A percentile compares a stretch with the other conserved stretches of the same genome.
These are phyloP conservation scores for Diutina siamensis DNA, from an alignment of 1,139 yeast genomes.

Conservation along the genomic window DNA sequence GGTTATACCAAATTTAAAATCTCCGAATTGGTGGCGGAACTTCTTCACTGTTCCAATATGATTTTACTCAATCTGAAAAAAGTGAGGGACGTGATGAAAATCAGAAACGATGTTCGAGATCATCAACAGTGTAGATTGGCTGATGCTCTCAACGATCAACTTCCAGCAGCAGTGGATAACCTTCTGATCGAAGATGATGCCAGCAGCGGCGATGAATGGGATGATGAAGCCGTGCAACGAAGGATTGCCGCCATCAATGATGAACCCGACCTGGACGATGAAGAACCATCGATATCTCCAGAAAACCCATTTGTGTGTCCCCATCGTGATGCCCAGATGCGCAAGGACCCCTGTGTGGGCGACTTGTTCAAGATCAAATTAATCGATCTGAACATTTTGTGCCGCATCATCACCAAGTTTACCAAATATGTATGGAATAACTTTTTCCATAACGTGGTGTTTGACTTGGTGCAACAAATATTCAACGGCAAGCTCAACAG, in stretches of 20 bases:
- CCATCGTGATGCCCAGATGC: slow-evolving; percentile 22
- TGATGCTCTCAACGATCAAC: slow-evolving; percentile 19
- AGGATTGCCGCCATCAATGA: background rate
- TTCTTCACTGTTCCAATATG: slow-evolving; percentile 40
- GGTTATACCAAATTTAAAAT: slow-evolving; percentile 35
- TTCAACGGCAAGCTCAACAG: slow-evolving; percentile 39
- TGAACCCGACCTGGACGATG: slow-evolving; percentile 30
- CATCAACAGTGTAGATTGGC: slow-evolving; percentile 21
- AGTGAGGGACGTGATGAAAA: slow-evolving; percentile 22
- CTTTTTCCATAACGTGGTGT: slow-evolving; percentile 39
- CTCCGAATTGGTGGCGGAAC: slow-evolving; percentile 34
- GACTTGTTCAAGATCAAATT: slow-evolving; percentile 33
- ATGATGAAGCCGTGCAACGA: background rate
- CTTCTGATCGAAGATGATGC: slow-evolving; percentile 22
- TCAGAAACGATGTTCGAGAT: slow-evolving; percentile 26
- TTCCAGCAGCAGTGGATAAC: background rate
- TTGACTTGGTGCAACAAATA: slow-evolving; percentile 37
- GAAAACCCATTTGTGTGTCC: slow-evolving; percentile 37
- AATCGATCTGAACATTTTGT: slow-evolving; percentile 28
- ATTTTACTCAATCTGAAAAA: slow-evolving; percentile 31
- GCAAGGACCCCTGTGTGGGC: slow-evolving; percentile 30
- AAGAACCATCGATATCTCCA: slow-evolving; percentile 34
- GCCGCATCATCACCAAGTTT: slow-evolving; percentile 24
- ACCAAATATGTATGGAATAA: slow-evolving; percentile 36
- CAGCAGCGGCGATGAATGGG: slow-evolving; percentile 13